Percentiles rank a stretch among this genome's conserved stretches.
Conservation (phyloP, 148 eudicot genomes). For the Bassia scoparia region DNA sequence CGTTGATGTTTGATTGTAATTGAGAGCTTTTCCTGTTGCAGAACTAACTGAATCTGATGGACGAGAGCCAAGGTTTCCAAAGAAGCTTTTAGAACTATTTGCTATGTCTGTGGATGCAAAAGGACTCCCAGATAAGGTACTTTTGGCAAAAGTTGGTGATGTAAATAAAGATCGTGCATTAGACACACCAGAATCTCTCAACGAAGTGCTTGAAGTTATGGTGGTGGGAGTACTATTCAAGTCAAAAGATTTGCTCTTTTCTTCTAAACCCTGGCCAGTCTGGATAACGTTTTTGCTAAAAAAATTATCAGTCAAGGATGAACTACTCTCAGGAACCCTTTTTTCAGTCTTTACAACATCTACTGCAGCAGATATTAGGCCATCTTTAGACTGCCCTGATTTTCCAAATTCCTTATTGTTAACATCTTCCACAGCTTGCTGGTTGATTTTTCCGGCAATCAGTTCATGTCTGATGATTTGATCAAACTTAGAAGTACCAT, state of each 20-base stretch:
- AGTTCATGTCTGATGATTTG: slow-evolving; percentile 22
- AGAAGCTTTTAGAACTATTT: slow-evolving; percentile 24
- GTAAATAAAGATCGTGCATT: slow-evolving; percentile 25
- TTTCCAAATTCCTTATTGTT: slow-evolving; percentile 28
- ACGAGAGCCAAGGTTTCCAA: slow-evolving; percentile 27
- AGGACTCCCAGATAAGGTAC: slow-evolving; percentile 12
- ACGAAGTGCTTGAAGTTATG: slow-evolving; percentile 22
- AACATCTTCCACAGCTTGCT: slow-evolving; percentile 21
- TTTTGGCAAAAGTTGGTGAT: slow-evolving; percentile 26
- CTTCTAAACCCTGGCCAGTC: slow-evolving; percentile 14
- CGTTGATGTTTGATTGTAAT: slow-evolving; percentile 28
- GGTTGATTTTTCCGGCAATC: slow-evolving; percentile 21
- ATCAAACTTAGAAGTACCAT: slow-evolving; percentile 12
- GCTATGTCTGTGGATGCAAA: slow-evolving; percentile 9
- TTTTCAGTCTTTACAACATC: slow-evolving; percentile 22
- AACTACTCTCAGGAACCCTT: slow-evolving; percentile 23
- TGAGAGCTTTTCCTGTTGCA: slow-evolving; percentile 22
- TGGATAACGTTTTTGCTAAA: slow-evolving; percentile 19
- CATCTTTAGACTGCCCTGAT: slow-evolving; percentile 17
- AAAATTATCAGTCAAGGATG: slow-evolving; percentile 28
- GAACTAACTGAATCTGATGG: slow-evolving; percentile 27
- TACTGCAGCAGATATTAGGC: slow-evolving; percentile 16
- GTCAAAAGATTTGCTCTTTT: slow-evolving; percentile 29
- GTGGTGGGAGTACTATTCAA: slow-evolving; percentile 18
- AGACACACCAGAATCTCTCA: slow-evolving; percentile 19